Percentiles rank a stretch among this genome's conserved stretches.
phyloP scores from a whole-genome alignment of 1,284 basidiomycete genomes.

The Mycena citricolor region DNA sequence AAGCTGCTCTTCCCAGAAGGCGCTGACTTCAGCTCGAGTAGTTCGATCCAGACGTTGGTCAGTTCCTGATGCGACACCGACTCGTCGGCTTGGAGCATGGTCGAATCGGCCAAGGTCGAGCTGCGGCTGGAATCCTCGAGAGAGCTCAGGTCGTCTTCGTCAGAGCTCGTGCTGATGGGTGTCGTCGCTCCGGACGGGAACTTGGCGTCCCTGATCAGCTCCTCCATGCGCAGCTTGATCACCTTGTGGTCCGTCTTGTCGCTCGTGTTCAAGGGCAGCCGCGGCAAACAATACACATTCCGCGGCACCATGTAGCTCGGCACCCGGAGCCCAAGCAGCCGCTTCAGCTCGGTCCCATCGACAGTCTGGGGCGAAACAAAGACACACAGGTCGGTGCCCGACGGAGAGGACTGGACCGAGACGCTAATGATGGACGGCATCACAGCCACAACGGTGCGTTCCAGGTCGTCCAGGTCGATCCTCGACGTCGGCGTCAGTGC shows the following conservation, averaged over 20 bases:
- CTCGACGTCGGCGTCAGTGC: no score
- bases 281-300: background rate
- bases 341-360: background rate
- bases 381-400: background rate
- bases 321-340: background rate
- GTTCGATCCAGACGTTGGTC: background rate
- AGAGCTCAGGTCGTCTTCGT: no score
- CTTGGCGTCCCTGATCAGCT: background rate
- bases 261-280: background rate
- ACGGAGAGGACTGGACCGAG: background rate
- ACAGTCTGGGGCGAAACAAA: background rate
- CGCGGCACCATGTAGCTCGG: background rate
- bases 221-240: background rate
- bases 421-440: background rate
- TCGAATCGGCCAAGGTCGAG: no score
- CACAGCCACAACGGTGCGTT: background rate
- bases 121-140: no score
- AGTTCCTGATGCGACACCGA: no score
- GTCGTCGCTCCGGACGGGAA: background rate
- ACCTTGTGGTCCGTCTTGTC: background rate
- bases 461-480: constrained; percentile 2
- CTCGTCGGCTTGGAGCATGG: no score
- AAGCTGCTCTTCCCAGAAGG: background rate
- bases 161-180: no score
- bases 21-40: background rate